These are phyloP conservation scores for Lavandula angustifolia DNA, from an alignment of 257 asterid genomes.

Conservation along the genomic window DNA sequence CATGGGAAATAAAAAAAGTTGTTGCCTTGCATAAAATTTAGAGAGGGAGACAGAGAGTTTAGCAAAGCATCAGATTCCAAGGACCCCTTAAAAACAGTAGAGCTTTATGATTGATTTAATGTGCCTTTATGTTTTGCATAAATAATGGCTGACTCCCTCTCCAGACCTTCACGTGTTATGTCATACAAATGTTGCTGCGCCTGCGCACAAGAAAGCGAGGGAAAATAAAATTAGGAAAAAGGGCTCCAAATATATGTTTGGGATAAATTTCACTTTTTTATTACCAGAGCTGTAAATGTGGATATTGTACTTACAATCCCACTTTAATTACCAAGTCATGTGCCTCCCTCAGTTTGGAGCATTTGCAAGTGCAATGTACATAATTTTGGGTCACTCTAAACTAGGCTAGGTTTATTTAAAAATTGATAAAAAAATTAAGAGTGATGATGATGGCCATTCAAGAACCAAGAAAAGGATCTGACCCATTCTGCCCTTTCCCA, in stretches of 20 bases:
- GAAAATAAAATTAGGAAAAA: conserved; percentile 11
- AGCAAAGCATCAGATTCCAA: conserved; percentile 36
- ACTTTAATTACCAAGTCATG: not conserved
- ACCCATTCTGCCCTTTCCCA: no score
- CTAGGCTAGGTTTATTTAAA: no score
- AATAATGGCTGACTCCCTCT: conserved; percentile 53
- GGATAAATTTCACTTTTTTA: not conserved
- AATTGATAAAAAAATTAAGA: no score
- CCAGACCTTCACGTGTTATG: conserved; percentile 82
- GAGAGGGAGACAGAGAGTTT: no score
- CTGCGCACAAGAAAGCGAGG: not conserved
- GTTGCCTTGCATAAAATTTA: conserved; percentile 25
- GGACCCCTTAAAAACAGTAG: conserved; percentile 20
- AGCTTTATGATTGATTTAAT: conserved; percentile 43
- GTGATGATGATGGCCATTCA: no score
- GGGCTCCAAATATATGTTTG: conserved; percentile 6
- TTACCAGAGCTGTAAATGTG: conserved; percentile 11
- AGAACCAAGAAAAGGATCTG: no score
- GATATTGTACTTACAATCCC: not conserved
- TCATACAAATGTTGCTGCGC: conserved; percentile 39
- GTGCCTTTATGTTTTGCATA: conserved; percentile 48
- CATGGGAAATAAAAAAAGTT: conserved; percentile 43
- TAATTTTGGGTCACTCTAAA: no score
- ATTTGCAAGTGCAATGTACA: conserved; percentile 27
- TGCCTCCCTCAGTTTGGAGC: not conserved